Conservation (phyloP, 176 grass and related monocot species). For the Oryza meyeriana region DNA sequence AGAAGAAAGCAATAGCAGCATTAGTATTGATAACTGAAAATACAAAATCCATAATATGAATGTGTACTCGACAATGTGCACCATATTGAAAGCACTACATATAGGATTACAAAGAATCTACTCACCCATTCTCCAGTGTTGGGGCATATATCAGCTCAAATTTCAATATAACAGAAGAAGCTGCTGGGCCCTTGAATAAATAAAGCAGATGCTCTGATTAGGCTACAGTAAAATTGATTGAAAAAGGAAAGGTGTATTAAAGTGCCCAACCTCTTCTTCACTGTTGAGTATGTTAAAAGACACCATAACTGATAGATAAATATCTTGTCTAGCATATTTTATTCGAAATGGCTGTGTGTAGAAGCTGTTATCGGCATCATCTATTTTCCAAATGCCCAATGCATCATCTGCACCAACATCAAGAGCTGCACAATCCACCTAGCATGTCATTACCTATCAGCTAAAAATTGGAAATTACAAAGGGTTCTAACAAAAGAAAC, state of each 20-base stretch:
- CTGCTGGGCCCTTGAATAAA: conserved; percentile 65
- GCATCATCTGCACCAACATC: conserved; percentile 62
- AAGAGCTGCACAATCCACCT: conserved; percentile 96
- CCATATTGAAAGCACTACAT: conserved; percentile 1
- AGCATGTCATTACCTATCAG: conserved; percentile 89
- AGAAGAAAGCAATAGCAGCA: conserved; percentile 22
- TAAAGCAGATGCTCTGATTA: conserved; percentile 30
- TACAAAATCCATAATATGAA: neutral
- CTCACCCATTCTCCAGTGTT: conserved; percentile 78
- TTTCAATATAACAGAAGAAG: conserved; percentile 77
- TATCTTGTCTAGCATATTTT: conserved; percentile 97
- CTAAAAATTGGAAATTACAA: conserved; percentile 45
- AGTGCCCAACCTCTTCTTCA: conserved; percentile 67
- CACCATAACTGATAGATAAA: conserved; percentile 91
- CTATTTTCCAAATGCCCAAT: conserved; percentile 90
- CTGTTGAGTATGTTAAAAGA: conserved; percentile 84
- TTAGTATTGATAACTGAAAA: conserved; percentile 29
- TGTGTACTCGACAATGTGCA: neutral
- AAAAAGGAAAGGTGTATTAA: conserved; percentile 12
- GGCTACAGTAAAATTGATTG: conserved; percentile 22
- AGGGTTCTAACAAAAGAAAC: conserved; percentile 9
- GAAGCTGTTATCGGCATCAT: conserved; percentile 92
- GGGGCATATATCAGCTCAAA: conserved; percentile 94
- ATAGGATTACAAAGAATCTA: neutral
- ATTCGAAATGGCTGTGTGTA: conserved; percentile 90